Evolutionary conservation across 1,284 basidiomycete species (phyloP), one percentile per base, ranked within the genome.

Genomic region (Ceratobasidium sp.): DNA sequence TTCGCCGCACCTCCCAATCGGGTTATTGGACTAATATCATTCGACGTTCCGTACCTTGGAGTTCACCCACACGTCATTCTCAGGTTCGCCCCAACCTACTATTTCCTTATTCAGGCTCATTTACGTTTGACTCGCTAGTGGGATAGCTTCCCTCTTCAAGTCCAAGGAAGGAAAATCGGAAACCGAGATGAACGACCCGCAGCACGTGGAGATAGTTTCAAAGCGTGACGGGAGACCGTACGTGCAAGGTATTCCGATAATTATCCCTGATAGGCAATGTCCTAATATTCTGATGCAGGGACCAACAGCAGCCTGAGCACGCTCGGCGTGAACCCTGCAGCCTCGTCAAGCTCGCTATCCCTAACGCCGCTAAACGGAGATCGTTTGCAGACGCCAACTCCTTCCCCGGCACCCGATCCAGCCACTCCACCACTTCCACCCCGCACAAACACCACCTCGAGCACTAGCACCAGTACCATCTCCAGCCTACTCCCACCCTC

Each of bases 41-140:
- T 89, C 80, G 89, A 90, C 81, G 88, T 87, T 0, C 89, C 89
- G 14, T 90, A 86, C 79, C 86, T 90, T 20, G 89, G 89, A 10
- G 88, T 90, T 87, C 89, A 90, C 79, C 89, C 89, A 0, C 89
- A 90, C 80, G 89, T 90, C 64, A 86, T 90, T 7, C 82, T 90
- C 78, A 73, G 69, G 69, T 73, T 44, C 35, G 69, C 27, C 20
- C 14, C 44, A 6, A 70, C 27, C 12, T 7, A 62, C 3, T 2
- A 38, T 27, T 60, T 18, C 27, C n/a, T n/a, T 30, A 60, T 48
- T 44, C 8, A n/a, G 55, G 2, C 27, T 46, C 62, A 44, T 20
- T 44, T 41, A 46, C 14, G 7, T 30, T 10, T 14, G n/a, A 23
- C 18, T 46, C 30, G 41, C n/a, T 33, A 88, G 85, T 76, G 89